Evolutionary conservation across 306 rosid genomes (phyloP).

Genomic region (Prinsepia uniflora): DNA sequence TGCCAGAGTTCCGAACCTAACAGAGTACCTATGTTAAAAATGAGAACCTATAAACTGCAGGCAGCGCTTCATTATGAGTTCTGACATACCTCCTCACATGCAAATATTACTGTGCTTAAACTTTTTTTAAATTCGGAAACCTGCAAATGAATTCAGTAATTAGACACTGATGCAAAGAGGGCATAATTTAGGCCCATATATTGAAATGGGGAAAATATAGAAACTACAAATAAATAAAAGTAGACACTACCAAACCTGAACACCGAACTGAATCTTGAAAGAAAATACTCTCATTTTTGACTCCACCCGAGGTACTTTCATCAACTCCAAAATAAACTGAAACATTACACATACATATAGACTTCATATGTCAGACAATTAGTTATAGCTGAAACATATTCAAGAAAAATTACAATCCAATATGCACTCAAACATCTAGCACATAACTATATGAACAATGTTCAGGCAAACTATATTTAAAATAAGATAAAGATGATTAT

Average conservation of each 20-base stretch:
- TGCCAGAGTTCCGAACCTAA: conserved; percentile 72
- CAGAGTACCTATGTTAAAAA: conserved; percentile 33
- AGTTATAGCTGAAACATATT: not conserved
- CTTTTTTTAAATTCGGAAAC: conserved; percentile 77
- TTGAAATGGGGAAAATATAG: conserved; percentile 17
- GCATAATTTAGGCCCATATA: conserved; percentile 2
- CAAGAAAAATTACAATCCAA: not conserved
- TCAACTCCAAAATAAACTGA: conserved; percentile 88
- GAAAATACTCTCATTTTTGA: conserved; percentile 90
- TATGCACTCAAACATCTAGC: conserved; percentile 7
- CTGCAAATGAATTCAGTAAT: conserved; percentile 41
- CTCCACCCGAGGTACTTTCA: conserved; percentile 99
- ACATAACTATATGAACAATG: not conserved
- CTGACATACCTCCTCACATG: conserved; percentile 81
- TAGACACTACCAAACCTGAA: conserved; percentile 72
- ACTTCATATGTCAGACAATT: conserved; percentile 2
- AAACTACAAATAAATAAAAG: not conserved
- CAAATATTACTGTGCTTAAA: conserved; percentile 70
- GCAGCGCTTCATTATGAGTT: conserved; percentile 19
- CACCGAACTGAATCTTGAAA: conserved; percentile 84
- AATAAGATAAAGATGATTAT: no score
- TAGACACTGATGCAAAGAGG: conserved; percentile 24
- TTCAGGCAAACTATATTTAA: not conserved
- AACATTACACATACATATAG: conserved; percentile 30
- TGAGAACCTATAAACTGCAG: conserved; percentile 14